Evolutionary conservation across 2,329 filamentous ascomycete species (phyloP), one percentile per base, ranked within the genome.

Genomic region (Colletotrichum truncatum): DNA sequence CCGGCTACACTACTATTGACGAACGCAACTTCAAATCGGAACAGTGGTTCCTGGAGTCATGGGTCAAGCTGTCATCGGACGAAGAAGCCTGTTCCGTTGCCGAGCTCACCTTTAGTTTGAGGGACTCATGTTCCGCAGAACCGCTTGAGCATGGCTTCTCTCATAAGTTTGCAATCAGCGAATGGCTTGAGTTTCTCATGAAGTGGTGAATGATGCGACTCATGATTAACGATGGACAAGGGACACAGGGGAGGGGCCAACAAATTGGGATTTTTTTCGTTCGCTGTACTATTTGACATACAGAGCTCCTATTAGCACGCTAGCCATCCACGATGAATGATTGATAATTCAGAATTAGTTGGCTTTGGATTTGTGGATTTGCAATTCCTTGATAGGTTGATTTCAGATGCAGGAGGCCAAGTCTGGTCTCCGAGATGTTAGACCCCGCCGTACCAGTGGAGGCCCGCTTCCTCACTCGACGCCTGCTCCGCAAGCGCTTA

Each of bases 1-100:
- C 77, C 11, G 79, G 79, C 1, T 74, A 78, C 64, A 81, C 79
- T 11, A 77, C 76, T 10, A 73, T 80, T 67, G 78, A 80, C 51
- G 76, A 78, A 45, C 73, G 77, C 30, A 79, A 74, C 67, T 78
- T 78, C 63, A 56, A 62, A 36, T 18, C 53, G 2, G 32, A 36
- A 5, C 34, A 41, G 34, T 60, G 57, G 26, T 53, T 55, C 26
- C 21, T 60, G 16, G 53, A 55, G 3, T 18, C 62, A 16, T 51
- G 59, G 43, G 39, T 62, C n/a, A 53, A 54, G 4, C n/a, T 23
- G 7, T 30, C 46, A 4, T 62, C 56, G n/a, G 41, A 54, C 21
- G 21, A 8, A 14, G 39, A 45, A n/a, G 21, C 14, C 12, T 56
- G 53, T 39, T 21, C 21, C 16, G 30, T 45, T 10, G 21, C n/a